Percentiles rank a stretch among this genome's conserved stretches.
Conservation (phyloP, 768 basidiomycete genomes). For the Grammothele lineata region DNA sequence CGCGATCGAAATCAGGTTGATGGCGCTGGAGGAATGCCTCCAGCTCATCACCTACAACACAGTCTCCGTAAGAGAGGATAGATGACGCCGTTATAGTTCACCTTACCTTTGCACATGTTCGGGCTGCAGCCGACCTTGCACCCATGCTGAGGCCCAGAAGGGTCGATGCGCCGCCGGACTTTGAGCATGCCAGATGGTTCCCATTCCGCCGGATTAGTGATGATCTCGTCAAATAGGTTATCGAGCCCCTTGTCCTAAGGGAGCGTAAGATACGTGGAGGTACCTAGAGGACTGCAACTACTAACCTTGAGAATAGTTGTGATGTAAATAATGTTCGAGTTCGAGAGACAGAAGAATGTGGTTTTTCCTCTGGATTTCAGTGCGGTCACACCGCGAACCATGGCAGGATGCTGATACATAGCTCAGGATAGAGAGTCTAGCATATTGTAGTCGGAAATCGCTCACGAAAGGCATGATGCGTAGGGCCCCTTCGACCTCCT, state of each 20-base stretch:
- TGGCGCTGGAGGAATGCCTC: conserved; percentile 68
- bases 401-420: conserved; percentile 81
- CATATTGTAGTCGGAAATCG: conserved; percentile 2
- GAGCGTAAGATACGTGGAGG: too few relatives aligned
- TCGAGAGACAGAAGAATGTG: conserved; percentile 89
- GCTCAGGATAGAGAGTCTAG: background rate
- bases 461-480: conserved; percentile 84
- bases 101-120: conserved; percentile 95
- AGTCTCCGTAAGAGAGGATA: background rate
- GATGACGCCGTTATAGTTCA: background rate
- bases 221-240: conserved; percentile 73
- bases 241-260: conserved; percentile 79
- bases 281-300: too few relatives aligned
- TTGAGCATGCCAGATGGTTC: conserved; percentile 64
- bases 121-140: conserved; percentile 87
- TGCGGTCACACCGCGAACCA: conserved; percentile 81
- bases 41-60: conserved; percentile 79
- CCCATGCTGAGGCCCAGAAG: conserved; percentile 70
- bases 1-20: conserved; percentile 60
- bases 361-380: conserved; percentile 68
- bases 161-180: conserved; percentile 72
- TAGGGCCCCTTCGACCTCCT: conserved; percentile 76
- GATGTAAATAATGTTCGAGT: conserved; percentile 91
- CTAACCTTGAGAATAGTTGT: conserved; percentile 77
- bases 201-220: conserved; percentile 93